phyloP scores from a whole-genome alignment of 202 grass and related monocot species.

The Setaria viridis region DNA sequence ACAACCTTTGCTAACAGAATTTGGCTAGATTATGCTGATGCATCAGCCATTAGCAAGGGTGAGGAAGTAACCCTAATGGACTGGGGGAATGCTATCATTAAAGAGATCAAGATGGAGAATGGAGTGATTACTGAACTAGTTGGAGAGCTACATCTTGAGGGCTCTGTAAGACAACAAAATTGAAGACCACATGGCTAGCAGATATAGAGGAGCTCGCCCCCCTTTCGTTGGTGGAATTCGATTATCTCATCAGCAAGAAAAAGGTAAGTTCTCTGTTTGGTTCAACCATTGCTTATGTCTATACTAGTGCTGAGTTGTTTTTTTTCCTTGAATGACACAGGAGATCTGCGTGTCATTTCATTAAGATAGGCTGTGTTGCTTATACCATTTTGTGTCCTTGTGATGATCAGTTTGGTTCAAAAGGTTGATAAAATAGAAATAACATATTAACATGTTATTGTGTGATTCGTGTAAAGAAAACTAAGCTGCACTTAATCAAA shows the following conservation, averaged over 20 bases:
- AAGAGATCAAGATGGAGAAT: slow-evolving; percentile 73
- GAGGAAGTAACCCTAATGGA: slow-evolving; percentile 93
- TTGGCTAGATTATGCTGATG: slow-evolving; percentile 78
- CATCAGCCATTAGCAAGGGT: slow-evolving; percentile 61
- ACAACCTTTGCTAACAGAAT: slow-evolving; percentile 81
- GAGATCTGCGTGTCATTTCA: too few relatives aligned
- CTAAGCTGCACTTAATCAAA: background rate
- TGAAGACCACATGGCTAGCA: slow-evolving; percentile 85
- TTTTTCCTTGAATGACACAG: too few relatives aligned
- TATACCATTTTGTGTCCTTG: background rate
- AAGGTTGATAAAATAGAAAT: background rate
- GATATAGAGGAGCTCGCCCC: slow-evolving; percentile 71
- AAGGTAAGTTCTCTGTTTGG: slow-evolving; percentile 46
- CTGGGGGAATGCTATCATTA: slow-evolving; percentile 88
- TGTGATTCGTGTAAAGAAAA: background rate
- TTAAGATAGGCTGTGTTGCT: background rate
- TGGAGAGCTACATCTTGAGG: slow-evolving; percentile 77
- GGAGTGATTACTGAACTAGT: slow-evolving; percentile 62
- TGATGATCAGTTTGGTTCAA: slow-evolving; percentile 4
- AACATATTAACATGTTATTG: background rate
- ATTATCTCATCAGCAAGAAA: slow-evolving; percentile 86
- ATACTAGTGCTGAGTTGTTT: background rate
- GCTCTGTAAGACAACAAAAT: slow-evolving; percentile 82
- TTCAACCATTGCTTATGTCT: background rate
- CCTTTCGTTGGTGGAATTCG: slow-evolving; percentile 75